Evolutionary conservation across 257 asterid genomes (phyloP).

Genomic region (Orobanche coerulescens): DNA sequence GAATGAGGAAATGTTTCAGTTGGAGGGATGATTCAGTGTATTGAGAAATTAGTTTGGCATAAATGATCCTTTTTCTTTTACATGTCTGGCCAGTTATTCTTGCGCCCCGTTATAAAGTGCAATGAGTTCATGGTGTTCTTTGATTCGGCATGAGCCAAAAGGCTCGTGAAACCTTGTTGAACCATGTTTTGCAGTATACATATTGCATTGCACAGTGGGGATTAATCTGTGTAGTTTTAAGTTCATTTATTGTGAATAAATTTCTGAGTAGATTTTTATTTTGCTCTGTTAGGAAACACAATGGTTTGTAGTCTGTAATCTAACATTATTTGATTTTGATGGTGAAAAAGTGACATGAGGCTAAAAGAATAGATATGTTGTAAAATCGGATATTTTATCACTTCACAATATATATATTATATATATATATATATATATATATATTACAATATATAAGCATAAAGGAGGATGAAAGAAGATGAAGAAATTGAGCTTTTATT

Average conservation of each 20-base stretch:
- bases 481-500: too few relatives aligned
- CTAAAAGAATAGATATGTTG: not conserved
- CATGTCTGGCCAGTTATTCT: not conserved
- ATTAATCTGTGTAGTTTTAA: not conserved
- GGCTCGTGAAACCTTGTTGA: constrained; percentile 2
- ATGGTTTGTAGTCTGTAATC: constrained; percentile 10
- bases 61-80: not conserved
- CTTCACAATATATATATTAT: too few relatives aligned
- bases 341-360: not conserved
- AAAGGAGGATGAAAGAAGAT: too few relatives aligned
- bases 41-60: not conserved
- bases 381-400: too few relatives aligned
- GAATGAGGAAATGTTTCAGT: not conserved
- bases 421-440: too few relatives aligned
- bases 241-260: not conserved
- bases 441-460: too few relatives aligned
- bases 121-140: not conserved
- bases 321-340: constrained; percentile 20
- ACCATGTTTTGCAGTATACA: constrained; percentile 10
- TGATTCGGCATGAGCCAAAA: not conserved
- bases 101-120: not conserved
- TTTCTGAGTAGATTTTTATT: not conserved
- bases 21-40: not conserved
- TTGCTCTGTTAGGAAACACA: constrained; percentile 5
- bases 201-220: not conserved